Conservation (phyloP, 345 rosid genomes). For the Hibiscus syriacus region DNA sequence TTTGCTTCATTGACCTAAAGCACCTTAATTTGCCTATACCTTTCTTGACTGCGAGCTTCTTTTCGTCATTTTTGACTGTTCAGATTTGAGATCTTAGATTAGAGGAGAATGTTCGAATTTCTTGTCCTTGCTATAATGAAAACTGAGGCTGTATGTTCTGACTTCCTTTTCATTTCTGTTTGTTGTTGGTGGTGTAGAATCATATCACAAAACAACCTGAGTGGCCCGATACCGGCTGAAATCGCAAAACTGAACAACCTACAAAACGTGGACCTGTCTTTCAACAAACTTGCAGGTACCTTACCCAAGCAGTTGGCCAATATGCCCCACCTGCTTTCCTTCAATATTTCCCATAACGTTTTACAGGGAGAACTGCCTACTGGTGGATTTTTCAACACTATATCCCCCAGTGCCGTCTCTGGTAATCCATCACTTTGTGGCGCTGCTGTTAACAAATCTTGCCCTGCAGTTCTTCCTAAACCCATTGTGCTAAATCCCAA, state of each 20-base stretch:
- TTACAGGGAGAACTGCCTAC: conserved; percentile 79
- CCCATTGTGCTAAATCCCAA: conserved; percentile 94
- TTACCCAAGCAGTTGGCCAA: conserved; percentile 76
- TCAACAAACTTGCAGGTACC: conserved; percentile 48
- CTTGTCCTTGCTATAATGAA: not conserved
- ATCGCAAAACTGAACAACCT: conserved; percentile 52
- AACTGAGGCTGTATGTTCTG: not conserved
- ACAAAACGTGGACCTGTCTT: conserved; percentile 63
- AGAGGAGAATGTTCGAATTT: not conserved
- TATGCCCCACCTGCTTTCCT: conserved; percentile 54
- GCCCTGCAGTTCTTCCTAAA: conserved; percentile 82
- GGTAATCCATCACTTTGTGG: conserved; percentile 88
- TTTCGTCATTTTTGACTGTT: not conserved
- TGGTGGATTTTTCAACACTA: conserved; percentile 75
- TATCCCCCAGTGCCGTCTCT: conserved; percentile 57
- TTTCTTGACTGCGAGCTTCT: not conserved
- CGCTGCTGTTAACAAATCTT: conserved; percentile 66
- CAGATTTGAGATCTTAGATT: not conserved
- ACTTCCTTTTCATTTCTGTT: not conserved
- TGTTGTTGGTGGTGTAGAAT: conserved; percentile 34
- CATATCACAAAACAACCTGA: conserved; percentile 55
- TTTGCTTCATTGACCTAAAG: not conserved
- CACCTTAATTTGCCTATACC: too few species aligned
- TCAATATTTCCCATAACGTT: conserved; percentile 85
- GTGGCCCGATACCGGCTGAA: conserved; percentile 56